A percentile compares a stretch with the other conserved stretches of the same genome.
These are phyloP conservation scores for Primulina tabacum DNA, from an alignment of 257 asterid genomes.

Conservation along the genomic window DNA sequence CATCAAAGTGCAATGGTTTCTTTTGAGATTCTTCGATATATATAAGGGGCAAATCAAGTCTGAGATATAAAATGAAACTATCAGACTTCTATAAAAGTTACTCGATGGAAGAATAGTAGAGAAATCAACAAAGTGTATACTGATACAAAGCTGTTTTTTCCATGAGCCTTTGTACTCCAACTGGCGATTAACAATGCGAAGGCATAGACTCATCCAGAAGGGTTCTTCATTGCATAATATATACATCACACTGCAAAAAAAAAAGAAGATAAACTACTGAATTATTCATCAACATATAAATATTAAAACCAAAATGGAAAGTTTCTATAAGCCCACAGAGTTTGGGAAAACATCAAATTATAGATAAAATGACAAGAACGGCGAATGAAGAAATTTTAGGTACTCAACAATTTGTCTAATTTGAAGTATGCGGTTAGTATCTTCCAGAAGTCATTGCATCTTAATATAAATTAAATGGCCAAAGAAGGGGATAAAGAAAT, in stretches of 20 bases:
- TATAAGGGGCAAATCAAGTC: no score
- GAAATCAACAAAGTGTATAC: slow-evolving; percentile 42
- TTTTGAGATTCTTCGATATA: no score
- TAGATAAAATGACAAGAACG: background rate
- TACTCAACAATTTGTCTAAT: slow-evolving; percentile 6
- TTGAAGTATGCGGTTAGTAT: background rate
- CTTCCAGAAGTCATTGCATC: slow-evolving; percentile 16
- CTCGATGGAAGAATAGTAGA: slow-evolving; percentile 11
- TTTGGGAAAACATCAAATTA: background rate
- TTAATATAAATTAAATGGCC: slow-evolving; percentile 1
- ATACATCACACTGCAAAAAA: slow-evolving; percentile 78
- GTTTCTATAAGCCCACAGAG: slow-evolving; percentile 9
- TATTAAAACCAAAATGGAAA: slow-evolving; percentile 9
- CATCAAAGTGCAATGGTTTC: slow-evolving; percentile 65
- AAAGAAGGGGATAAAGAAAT: slow-evolving; percentile 16
- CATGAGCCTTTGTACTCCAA: slow-evolving; percentile 95
- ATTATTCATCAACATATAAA: slow-evolving; percentile 9
- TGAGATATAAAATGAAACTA: no score
- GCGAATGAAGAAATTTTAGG: background rate
- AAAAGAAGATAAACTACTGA: slow-evolving; percentile 23
- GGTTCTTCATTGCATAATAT: slow-evolving; percentile 96
- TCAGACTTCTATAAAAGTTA: no score
- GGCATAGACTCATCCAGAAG: slow-evolving; percentile 83
- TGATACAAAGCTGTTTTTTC: slow-evolving; percentile 94
- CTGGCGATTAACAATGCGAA: slow-evolving; percentile 55